Evolutionary conservation across 805 yeast species (phyloP).

Genomic region (Candida germanica): DNA sequence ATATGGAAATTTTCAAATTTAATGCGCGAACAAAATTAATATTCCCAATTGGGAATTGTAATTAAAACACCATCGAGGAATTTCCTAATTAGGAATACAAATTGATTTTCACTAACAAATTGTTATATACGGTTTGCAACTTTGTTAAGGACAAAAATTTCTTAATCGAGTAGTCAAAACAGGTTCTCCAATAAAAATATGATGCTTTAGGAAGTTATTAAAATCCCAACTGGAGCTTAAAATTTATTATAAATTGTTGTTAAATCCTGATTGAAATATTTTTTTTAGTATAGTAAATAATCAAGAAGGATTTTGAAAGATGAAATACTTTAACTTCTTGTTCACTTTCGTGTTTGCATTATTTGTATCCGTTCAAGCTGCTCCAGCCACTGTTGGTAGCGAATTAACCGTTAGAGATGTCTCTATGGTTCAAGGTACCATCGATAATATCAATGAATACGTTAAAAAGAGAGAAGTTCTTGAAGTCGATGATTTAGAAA

Average conservation of each 20-base stretch:
- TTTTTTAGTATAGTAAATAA: too few relatives aligned
- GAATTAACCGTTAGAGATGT: constrained; percentile 21
- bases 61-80: constrained; percentile 7
- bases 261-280: too few relatives aligned
- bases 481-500: constrained; percentile 21
- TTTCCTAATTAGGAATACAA: constrained; percentile 14
- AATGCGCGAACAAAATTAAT: not conserved
- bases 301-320: too few relatives aligned
- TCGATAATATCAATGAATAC: constrained; percentile 26
- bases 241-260: too few relatives aligned
- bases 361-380: constrained; percentile 28
- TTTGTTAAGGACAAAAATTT: constrained; percentile 3
- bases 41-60: constrained; percentile 7
- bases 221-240: too few relatives aligned
- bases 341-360: constrained; percentile 24
- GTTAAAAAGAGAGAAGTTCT: constrained; percentile 27
- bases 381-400: constrained; percentile 27
- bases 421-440: constrained; percentile 22
- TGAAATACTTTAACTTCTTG: constrained; percentile 6
- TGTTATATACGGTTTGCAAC: too few relatives aligned
- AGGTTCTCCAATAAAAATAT: constrained; percentile 5
- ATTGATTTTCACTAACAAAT: too few relatives aligned
- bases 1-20: constrained; percentile 1
- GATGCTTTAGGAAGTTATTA: constrained; percentile 6
- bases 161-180: constrained; percentile 7